Conservation (phyloP, 2,329 filamentous ascomycete species). For the Arthrobotrys entomopaga region DNA sequence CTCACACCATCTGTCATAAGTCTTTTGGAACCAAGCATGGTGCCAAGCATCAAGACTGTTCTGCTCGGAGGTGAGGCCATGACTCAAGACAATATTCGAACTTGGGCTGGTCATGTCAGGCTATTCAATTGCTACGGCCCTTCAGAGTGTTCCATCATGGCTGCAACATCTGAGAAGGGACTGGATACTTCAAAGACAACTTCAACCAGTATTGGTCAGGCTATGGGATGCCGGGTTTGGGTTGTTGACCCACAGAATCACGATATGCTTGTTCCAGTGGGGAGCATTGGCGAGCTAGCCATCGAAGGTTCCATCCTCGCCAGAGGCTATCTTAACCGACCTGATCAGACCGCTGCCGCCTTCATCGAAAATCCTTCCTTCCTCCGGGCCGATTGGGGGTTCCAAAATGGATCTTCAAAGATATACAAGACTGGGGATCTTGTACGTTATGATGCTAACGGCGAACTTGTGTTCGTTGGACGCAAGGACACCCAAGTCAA, state of each 20-base stretch:
- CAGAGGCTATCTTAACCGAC: constrained; percentile 63
- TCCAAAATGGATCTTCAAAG: constrained; percentile 1
- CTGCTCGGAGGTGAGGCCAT: constrained; percentile 11
- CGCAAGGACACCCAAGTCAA: constrained; percentile 77
- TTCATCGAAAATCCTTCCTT: constrained; percentile 58
- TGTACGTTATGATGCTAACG: constrained; percentile 67
- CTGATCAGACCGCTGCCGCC: constrained; percentile 60
- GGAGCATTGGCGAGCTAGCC: constrained; percentile 62
- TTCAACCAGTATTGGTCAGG: constrained; percentile 11
- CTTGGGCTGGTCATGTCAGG: constrained; percentile 58
- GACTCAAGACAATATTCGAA: constrained; percentile 16
- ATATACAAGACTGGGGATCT: constrained; percentile 72
- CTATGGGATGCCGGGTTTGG: constrained; percentile 58
- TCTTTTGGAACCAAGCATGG: constrained; percentile 62
- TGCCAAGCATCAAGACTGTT: constrained; percentile 61
- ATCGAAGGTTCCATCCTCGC: constrained; percentile 62
- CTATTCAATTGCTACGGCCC: constrained; percentile 60
- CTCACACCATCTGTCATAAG: constrained; percentile 65
- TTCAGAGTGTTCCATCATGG: constrained; percentile 58
- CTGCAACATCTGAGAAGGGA: constrained; percentile 11
- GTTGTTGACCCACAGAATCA: constrained; percentile 63
- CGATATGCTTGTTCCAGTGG: constrained; percentile 61
- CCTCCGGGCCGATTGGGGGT: constrained; percentile 23
- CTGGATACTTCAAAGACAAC: neutral
- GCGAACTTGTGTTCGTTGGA: constrained; percentile 69